Evolutionary conservation across 1,284 basidiomycete species (phyloP).

Genomic region (Trametes sp.): DNA sequence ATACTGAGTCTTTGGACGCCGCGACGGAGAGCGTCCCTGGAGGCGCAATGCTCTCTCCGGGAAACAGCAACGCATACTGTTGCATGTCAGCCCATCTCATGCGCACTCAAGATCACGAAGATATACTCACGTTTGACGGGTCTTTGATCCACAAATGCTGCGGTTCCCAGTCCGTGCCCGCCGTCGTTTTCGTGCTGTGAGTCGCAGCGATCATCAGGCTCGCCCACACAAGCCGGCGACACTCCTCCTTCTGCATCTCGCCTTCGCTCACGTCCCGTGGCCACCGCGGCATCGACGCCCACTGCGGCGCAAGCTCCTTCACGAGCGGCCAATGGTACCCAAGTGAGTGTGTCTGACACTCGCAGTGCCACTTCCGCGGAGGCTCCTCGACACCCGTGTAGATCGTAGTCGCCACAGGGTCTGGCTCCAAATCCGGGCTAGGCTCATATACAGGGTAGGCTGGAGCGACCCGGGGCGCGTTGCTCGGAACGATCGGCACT

Average conservation of each 20-base stretch:
- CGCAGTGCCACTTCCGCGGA: conserved; percentile 45
- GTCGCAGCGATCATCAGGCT: conserved; percentile 68
- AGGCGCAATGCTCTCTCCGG: conserved; percentile 58
- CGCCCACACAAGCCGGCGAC: conserved; percentile 77
- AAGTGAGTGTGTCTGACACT: conserved; percentile 59
- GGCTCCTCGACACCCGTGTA: too few species aligned
- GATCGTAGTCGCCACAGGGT: too few species aligned
- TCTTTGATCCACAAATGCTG: conserved; percentile 67
- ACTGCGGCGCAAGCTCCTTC: conserved; percentile 63
- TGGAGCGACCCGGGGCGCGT: conserved; percentile 5
- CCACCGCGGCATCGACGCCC: conserved; percentile 72
- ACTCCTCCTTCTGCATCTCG: conserved; percentile 73
- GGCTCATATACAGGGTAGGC: not conserved
- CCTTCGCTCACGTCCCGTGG: conserved; percentile 58
- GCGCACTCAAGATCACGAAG: not conserved
- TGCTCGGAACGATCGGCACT: conserved; percentile 40
- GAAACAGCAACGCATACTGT: conserved; percentile 71
- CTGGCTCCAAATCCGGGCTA: too few species aligned
- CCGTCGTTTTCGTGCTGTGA: conserved; percentile 64
- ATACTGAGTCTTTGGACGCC: conserved; percentile 61
- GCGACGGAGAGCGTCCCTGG: conserved; percentile 38
- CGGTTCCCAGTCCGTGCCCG: conserved; percentile 41
- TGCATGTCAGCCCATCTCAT: not conserved
- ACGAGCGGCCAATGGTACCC: conserved; percentile 55
- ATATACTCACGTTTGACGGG: conserved; percentile 60